Conservation (phyloP, 441 rosid species). For the Cnidoscolus chayamansa region DNA sequence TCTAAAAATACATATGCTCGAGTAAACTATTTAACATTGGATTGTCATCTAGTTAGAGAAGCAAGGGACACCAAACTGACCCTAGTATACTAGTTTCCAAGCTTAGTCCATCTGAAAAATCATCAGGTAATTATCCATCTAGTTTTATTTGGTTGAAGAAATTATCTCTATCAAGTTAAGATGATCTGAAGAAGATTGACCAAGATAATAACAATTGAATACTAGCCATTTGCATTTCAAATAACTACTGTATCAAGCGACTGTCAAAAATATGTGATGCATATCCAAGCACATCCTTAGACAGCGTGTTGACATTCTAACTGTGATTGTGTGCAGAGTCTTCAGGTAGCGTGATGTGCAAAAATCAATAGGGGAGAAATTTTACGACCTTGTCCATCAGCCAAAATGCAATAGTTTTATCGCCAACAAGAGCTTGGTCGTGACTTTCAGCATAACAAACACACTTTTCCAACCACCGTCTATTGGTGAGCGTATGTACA, state of each 20-base stretch:
- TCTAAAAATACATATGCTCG: not conserved
- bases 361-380: slow-evolving; percentile 12
- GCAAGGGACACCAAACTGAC: not conserved
- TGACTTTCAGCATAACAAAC: slow-evolving; percentile 92
- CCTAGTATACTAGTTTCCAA: not conserved
- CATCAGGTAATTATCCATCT: not conserved
- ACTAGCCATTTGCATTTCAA: not conserved
- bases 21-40: not conserved
- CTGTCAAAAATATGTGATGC: not conserved
- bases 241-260: not conserved
- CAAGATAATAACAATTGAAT: no score
- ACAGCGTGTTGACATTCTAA: not conserved
- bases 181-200: not conserved
- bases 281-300: not conserved
- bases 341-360: slow-evolving; percentile 1
- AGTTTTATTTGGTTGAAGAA: not conserved
- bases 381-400: slow-evolving; percentile 86
- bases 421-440: slow-evolving; percentile 99
- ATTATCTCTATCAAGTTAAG: not conserved
- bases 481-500: slow-evolving; percentile 69
- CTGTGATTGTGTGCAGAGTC: not conserved
- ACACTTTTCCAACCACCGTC: slow-evolving; percentile 94
- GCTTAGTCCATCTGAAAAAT: not conserved
- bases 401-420: slow-evolving; percentile 98
- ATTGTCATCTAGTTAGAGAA: not conserved